Evolutionary conservation across 202 grass and related monocot species (phyloP), one percentile per base, ranked within the genome.

Genomic region (Hordeum pubiflorum): DNA sequence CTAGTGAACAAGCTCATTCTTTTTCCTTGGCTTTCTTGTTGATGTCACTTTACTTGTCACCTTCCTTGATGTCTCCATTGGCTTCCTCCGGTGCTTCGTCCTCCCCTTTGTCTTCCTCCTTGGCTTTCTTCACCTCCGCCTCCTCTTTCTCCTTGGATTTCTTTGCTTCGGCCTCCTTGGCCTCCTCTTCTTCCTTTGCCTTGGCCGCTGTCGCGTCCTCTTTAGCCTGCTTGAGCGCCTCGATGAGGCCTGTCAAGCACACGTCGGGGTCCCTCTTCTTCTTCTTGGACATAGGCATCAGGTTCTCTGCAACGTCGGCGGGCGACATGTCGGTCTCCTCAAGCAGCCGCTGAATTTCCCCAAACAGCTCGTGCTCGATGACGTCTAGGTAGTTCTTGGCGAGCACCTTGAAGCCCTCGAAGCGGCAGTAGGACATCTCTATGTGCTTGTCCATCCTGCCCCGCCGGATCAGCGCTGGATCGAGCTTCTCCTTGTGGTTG

Each of bases 381-480:
- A 82, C 41, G 3, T 11, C 58, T 0, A 89, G 60, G 82, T 78
- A 85, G 59, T 89, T 89, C 0, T 4, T 58, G 29, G 79, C 83
- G 0, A 89, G 55, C 33, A 86, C 83, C 79, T 74, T 86, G 74
- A 89, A 86, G 0, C 50, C 55, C 74, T 90, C 48, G 13, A 83
- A 90, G 21, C 72, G 9, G 50, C 74, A 90, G 52, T 90, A 85
- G 5, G 78, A 77, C 79, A 83, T 86, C 79, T 90, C 74, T 54
- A 86, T 90, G 50, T 85, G 89, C 85, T 50, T 79, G 46, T 91
- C 89, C 89, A 91, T 87, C 85, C 85, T 81, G 3, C 89, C 84
- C 0, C 70, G 39, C 4, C 83, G 82, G 58, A 78, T 86, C 44
- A 83, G 71, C 9, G 82, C 76, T 2, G 71, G 88, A 40, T 91